Conservation (phyloP, 495 filamentous ascomycete species). For the Rostrohypoxylon terebratum region DNA sequence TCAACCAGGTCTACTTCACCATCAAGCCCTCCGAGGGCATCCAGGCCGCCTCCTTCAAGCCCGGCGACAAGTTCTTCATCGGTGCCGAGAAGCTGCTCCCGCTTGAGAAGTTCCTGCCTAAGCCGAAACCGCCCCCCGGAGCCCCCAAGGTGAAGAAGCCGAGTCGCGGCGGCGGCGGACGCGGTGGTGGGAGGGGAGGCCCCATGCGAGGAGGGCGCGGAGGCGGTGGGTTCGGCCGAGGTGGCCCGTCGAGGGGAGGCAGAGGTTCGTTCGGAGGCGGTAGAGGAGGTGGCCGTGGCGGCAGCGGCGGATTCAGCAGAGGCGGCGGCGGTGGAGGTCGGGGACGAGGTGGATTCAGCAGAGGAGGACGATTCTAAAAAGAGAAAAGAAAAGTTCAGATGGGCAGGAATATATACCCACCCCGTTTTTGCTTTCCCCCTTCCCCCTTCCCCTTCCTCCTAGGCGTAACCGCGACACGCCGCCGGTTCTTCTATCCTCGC, state of each 20-base stretch:
- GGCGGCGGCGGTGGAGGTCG: slow-evolving; percentile 42
- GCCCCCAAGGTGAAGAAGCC: slow-evolving; percentile 66
- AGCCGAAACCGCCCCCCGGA: slow-evolving; percentile 86
- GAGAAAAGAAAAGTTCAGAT: too few species aligned
- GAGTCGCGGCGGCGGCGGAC: slow-evolving; percentile 59
- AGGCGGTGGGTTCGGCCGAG: slow-evolving; percentile 36
- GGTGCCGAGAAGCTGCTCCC: slow-evolving; percentile 93
- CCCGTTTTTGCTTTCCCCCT: neutral
- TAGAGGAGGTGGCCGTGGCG: slow-evolving; percentile 42
- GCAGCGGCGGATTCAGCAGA: slow-evolving; percentile 43
- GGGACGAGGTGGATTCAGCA: slow-evolving; percentile 50
- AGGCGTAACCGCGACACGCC: neutral
- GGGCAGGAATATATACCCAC: slow-evolving; percentile 9
- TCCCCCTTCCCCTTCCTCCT: neutral
- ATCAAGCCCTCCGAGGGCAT: slow-evolving; percentile 96
- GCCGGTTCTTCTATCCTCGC: neutral
- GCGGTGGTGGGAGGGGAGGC: slow-evolving; percentile 56
- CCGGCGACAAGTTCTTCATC: slow-evolving; percentile 97
- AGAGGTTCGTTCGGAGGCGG: slow-evolving; percentile 44
- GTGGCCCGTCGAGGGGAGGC: slow-evolving; percentile 39
- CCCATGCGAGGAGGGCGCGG: slow-evolving; percentile 54
- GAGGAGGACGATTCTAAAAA: slow-evolving; percentile 44
- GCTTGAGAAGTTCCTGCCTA: slow-evolving; percentile 94
- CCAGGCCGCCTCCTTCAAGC: slow-evolving; percentile 91
- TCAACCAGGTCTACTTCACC: slow-evolving; percentile 98